These are phyloP conservation scores for Vitis cinerea DNA, from an alignment of 164 flowering plant genomes.

Conservation along the genomic window DNA sequence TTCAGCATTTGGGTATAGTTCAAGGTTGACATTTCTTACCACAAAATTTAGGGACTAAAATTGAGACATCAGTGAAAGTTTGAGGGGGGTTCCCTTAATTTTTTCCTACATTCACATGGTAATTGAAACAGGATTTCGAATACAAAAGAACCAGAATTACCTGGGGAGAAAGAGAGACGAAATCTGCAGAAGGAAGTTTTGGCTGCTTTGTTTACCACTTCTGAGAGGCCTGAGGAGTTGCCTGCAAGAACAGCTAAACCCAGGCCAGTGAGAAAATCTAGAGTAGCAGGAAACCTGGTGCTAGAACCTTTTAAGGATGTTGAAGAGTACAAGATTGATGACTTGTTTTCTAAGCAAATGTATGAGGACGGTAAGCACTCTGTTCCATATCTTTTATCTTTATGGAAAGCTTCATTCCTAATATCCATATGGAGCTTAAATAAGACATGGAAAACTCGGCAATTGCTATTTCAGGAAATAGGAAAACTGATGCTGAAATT, in stretches of 20 bases:
- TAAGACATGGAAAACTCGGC: no score
- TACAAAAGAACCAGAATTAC: constrained; percentile 20
- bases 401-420: neutral
- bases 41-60: no score
- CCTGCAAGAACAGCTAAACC: constrained; percentile 21
- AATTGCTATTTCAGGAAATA: no score
- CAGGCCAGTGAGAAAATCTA: constrained; percentile 20
- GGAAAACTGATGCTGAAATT: no score
- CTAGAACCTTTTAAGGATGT: constrained; percentile 31
- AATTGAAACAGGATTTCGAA: constrained; percentile 7
- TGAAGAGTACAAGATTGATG: constrained; percentile 10
- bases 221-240: constrained; percentile 36
- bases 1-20: no score
- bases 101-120: constrained; percentile 8
- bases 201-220: constrained; percentile 43
- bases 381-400: neutral
- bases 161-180: constrained; percentile 21
- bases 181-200: constrained; percentile 52
- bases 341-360: neutral
- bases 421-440: no score
- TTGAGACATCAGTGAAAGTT: no score
- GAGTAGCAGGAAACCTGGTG: constrained; percentile 30
- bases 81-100: neutral
- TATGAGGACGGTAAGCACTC: constrained; percentile 24
- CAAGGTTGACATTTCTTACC: no score